A percentile compares a stretch with the other conserved stretches of the same genome.
Evolutionary conservation across 2,329 filamentous ascomycete genomes (phyloP).

Genomic region (Arthrinium puccinioides): DNA sequence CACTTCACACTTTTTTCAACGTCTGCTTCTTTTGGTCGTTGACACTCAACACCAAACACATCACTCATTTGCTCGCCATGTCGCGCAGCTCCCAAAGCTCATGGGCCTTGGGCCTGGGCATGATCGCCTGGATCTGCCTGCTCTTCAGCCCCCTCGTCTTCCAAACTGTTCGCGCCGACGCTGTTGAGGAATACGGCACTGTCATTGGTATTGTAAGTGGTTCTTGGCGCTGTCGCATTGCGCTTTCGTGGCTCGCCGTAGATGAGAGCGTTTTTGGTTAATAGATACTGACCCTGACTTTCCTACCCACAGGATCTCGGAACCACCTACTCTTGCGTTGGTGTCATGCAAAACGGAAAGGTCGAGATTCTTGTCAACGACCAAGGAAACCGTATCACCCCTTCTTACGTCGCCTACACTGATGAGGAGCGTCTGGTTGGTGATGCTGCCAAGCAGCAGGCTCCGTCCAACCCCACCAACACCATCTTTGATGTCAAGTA

Average conservation of each 20-base stretch:
- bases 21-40: too few relatives aligned
- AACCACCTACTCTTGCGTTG: slow-evolving; percentile 84
- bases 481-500: slow-evolving; percentile 82
- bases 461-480: slow-evolving; percentile 67
- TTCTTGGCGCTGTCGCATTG: background rate
- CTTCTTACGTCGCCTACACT: slow-evolving; percentile 92
- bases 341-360: slow-evolving; percentile 93
- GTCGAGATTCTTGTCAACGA: slow-evolving; percentile 95
- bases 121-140: slow-evolving; percentile 85
- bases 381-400: slow-evolving; percentile 93
- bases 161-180: slow-evolving; percentile 65
- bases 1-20: too few relatives aligned
- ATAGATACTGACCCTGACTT: background rate
- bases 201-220: slow-evolving; percentile 80
- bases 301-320: slow-evolving; percentile 57
- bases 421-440: slow-evolving; percentile 95
- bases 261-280: too few relatives aligned
- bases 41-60: background rate
- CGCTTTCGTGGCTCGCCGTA: background rate
- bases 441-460: slow-evolving; percentile 97
- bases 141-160: slow-evolving; percentile 84
- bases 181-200: slow-evolving; percentile 73
- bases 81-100: slow-evolving; percentile 55
- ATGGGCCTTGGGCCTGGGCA: slow-evolving; percentile 75
- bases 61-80: slow-evolving; percentile 25